Evolutionary conservation across 2,329 filamentous ascomycete species (phyloP), one percentile per base, ranked within the genome.

Genomic region (Volutella citrinella): DNA sequence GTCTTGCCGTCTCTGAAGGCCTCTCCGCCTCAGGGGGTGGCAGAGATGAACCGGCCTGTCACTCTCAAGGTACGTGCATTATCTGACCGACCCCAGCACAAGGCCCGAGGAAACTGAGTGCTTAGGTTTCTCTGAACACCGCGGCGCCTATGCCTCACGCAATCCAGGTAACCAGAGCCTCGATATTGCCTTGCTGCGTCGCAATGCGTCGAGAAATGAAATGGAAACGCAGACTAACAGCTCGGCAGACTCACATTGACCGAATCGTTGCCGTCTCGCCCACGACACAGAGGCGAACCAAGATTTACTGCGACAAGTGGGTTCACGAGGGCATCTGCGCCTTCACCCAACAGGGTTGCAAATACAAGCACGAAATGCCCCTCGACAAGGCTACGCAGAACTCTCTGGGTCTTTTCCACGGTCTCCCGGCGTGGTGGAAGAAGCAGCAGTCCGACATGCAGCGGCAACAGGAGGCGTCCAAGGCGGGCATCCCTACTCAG

Each of bases 291-390:
- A 78, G 75, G 51, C 56, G 56, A 16, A 56, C 60, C 38, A 95
- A 95, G 57, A 67, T 84, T 16, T 95, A 84, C 60, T 95, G 89
- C 63, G 87, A 88, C 38, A 87, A 91, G 60, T 96, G 89, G 89
- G 82, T 95, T 34, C 82, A 87, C 49, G 82, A 85, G 38, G 89
- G 88, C 14, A 79, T 86, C 26, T 96, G 90, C 57, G 84, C 84
- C 42, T 96, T 87, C 59, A 81, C 76, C 5, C 87, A 94, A 57
- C 82, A 90, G 54, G 89, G 90, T 0, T 95, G 90, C 66, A 80
- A 82, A 46, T 95, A 81, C 69, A 91, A 89, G 65, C 90, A 95
- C 58, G 86, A 93, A 57, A 95, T 95, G 84, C 90, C 90, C 0
- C 61, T 66, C 17, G 80, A 89, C 45, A 69, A 70, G 31, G 65